Evolutionary conservation across 2,329 filamentous ascomycete genomes (phyloP), one percentile per base, ranked within the genome.

Genomic region (Waltergamsia citrina): DNA sequence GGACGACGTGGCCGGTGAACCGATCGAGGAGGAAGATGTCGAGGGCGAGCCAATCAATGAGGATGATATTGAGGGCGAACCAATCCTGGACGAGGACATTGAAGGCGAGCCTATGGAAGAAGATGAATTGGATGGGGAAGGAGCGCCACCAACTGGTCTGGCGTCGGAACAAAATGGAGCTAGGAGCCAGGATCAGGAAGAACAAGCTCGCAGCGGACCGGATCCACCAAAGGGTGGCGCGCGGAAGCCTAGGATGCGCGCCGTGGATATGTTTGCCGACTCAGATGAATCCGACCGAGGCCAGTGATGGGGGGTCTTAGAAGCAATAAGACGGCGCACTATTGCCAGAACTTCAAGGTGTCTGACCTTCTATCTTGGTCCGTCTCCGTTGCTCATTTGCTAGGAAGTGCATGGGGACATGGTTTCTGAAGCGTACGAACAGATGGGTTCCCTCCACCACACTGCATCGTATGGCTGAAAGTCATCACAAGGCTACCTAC

Each of bases 201-300:
- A n/a, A n/a, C n/a, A n/a, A n/a, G n/a, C n/a, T n/a, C n/a, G n/a
- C n/a, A 34, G 37, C 25, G 43, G 42, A 25, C 38, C 41, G 36
- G 47, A 46, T n/a, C 4, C 28, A 15, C 15, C 15, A 6, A 26
- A 33, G 19, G 31, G 21, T 8, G 14, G 14, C 31, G 9, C 64
- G 42, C 65, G 72, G 45, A 81, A 73, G 50, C 71, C 36, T 14
- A 36, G 81, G 41, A 81, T 85, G 56, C 77, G 78, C 44, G 84
- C 85, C 5, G 82, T 83, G 44, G 85, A 92, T 51, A 88, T 92
- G 84, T 93, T 92, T 71, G 84, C 81, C 9, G 81, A 83, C 53
- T 83, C 80, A 5, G 83, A 83, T 44, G 70, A 56, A 11, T 53
- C 50, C 10, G 45, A 41, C 20, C 29, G 25, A 19, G 34, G 35